Base-by-base conservation (phyloP, 2,329 filamentous ascomycete species). In the Aspergillus hortae region DNA sequence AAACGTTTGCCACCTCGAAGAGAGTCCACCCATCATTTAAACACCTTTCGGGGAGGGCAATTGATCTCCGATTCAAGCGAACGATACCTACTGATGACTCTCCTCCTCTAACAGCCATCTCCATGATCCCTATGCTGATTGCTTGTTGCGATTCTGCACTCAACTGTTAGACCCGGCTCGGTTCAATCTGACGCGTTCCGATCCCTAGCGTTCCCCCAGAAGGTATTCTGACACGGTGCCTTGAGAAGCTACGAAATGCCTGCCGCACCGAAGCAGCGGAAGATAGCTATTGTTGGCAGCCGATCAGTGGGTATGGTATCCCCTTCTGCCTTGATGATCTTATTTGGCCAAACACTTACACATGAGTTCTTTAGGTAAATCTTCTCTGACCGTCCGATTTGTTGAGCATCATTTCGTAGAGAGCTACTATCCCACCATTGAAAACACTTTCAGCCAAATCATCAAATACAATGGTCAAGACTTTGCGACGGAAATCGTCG, bases 321-420 rank as follows among this genome's bases (percentile, higher is more conserved):
- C 35, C 33, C 7, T 41, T 17, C n/a, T 25, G 5, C 21, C 10
- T 30, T 19, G 21, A 32, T 30, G 27, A 11, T 30, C 27, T 30
- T 27, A 6, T 19, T 25, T 43, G 9, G 35, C 25, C 25, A 6
- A 32, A 14, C 36, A 27, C n/a, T 48, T 38, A 45, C 30, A 15
- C 30, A 44, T 46, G 25, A 19, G 49, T 49, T 30, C 55, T 54
- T 65, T 65, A 97, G 94, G 94, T 74, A 99, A 99, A 80, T 96
- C 91, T 19, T 97, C 92, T 49, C 85, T 99, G 60, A 95, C 94
- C 11, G 94, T 97, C 44, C 92, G 92, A 69, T 97, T 94, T 68
- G 92, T 96, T 68, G 94, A 99, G 71, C 91, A 91, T 57, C 92
- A 96, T 76, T 99, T 99, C 69, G 92, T 99, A 67, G 94, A 99